Conservation (phyloP, 768 basidiomycete genomes). For the Naganishia vaughanmartiniae region DNA sequence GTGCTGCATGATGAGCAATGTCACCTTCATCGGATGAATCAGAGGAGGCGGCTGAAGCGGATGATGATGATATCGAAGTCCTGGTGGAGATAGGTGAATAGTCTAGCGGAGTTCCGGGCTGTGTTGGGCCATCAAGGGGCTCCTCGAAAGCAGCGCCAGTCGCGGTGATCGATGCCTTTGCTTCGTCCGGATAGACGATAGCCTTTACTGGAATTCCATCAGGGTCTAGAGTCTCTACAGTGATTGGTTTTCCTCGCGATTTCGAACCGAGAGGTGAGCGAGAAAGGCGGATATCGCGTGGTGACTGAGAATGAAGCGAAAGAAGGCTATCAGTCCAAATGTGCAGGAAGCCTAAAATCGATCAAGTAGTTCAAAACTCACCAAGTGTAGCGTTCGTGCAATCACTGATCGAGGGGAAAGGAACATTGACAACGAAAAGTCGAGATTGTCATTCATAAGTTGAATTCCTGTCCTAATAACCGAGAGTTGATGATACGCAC, state of each 20-base stretch:
- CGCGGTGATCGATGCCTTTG: not conserved
- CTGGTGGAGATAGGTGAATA: not conserved
- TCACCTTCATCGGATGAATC: constrained; percentile 15
- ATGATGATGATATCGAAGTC: constrained; percentile 12
- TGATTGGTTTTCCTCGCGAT: not conserved
- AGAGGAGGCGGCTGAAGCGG: constrained; percentile 6
- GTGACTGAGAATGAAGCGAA: constrained; percentile 1
- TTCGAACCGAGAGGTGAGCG: constrained; percentile 1
- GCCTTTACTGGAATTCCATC: not conserved
- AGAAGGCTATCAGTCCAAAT: not conserved
- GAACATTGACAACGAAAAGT: not conserved
- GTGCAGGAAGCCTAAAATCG: not conserved
- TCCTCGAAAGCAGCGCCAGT: not conserved
- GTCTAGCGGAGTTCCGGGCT: not conserved
- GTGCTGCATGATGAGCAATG: not conserved
- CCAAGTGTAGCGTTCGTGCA: constrained; percentile 13
- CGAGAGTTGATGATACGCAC: constrained; percentile 8
- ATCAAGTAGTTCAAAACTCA: not conserved
- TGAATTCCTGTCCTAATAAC: not conserved
- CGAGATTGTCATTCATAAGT: not conserved
- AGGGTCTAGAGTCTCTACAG: too few species aligned
- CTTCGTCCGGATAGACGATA: not conserved
- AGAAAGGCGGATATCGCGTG: constrained; percentile 15
- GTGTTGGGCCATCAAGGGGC: not conserved
- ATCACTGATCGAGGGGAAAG: constrained; percentile 8